These are phyloP conservation scores for Stachybotrys chartarum DNA, from an alignment of 2,329 filamentous ascomycete species.

Conservation along the genomic window DNA sequence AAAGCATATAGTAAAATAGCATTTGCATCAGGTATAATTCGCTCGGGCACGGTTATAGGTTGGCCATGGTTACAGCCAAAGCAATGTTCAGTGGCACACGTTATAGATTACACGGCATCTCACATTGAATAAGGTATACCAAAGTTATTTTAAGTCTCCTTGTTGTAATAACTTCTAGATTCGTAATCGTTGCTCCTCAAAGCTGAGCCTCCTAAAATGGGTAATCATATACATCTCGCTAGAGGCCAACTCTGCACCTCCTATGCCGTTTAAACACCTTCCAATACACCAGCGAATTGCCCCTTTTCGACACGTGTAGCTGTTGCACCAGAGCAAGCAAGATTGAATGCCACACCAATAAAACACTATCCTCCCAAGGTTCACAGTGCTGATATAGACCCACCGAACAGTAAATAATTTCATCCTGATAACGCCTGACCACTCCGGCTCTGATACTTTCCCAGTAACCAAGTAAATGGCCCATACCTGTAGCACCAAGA, in stretches of 20 bases:
- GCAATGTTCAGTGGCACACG: too few relatives aligned
- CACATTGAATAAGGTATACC: too few relatives aligned
- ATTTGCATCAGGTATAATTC: too few relatives aligned
- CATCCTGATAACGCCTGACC: not conserved
- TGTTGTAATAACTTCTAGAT: not conserved
- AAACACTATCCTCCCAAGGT: not conserved
- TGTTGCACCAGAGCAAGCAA: not conserved
- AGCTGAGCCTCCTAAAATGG: not conserved
- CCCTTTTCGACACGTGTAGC: not conserved
- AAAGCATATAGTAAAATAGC: too few relatives aligned
- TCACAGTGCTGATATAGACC: not conserved
- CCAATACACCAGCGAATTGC: not conserved
- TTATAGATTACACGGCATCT: too few relatives aligned
- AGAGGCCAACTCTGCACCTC: not conserved
- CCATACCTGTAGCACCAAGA: not conserved
- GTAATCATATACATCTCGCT: not conserved
- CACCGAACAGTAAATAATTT: not conserved
- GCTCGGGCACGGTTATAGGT: too few relatives aligned
- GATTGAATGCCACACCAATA: not conserved
- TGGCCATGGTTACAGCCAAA: too few relatives aligned
- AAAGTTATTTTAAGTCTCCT: not conserved
- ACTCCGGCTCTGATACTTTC: not conserved
- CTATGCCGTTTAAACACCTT: not conserved
- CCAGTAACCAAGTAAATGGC: not conserved
- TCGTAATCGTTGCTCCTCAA: not conserved